Conservation (phyloP, 2,329 filamentous ascomycete genomes). For the Talaromyces sp. region DNA sequence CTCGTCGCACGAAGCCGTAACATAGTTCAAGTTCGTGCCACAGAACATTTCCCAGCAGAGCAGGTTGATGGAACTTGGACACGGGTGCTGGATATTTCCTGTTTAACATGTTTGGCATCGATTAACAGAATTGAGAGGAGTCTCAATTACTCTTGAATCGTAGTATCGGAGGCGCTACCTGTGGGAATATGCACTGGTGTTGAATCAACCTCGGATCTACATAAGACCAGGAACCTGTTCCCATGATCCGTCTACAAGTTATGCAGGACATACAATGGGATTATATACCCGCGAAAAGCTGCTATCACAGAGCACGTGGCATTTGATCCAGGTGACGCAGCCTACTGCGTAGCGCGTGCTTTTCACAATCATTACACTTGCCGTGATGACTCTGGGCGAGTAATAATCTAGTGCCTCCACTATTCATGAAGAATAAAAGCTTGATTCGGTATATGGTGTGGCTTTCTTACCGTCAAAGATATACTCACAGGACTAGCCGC, state of each 20-base stretch:
- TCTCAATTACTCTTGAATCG: background rate
- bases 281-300: background rate
- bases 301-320: background rate
- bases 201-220: background rate
- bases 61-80: background rate
- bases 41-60: background rate
- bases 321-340: background rate
- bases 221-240: background rate
- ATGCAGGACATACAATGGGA: background rate
- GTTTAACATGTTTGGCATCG: background rate
- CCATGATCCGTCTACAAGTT: background rate
- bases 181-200: background rate
- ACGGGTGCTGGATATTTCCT: background rate
- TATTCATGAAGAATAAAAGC: background rate
- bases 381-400: too few species aligned
- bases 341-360: background rate
- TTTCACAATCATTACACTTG: background rate
- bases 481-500: background rate
- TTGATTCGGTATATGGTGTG: background rate
- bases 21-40: conserved; percentile 15
- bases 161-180: background rate
- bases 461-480: background rate
- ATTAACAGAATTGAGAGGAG: background rate
- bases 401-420: background rate
- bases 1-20: conserved; percentile 16